phyloP scores from a whole-genome alignment of 441 rosid species.

The Bocquillonia castaneifolia region DNA sequence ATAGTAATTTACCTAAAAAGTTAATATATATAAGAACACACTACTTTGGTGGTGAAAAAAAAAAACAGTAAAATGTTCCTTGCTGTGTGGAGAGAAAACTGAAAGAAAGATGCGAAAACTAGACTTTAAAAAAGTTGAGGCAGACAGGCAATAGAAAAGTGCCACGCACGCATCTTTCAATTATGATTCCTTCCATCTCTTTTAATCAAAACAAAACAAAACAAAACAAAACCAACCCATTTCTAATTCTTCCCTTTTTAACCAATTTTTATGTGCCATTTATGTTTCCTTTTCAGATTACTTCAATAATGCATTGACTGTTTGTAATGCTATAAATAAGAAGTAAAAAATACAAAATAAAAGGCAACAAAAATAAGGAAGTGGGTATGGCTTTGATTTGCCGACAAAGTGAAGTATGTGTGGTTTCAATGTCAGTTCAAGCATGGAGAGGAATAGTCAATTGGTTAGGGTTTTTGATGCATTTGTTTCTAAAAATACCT shows the following conservation, averaged over 20 bases:
- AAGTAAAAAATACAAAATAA: too few relatives aligned
- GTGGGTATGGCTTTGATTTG: conserved; percentile 11
- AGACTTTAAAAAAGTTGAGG: too few relatives aligned
- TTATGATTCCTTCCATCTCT: background rate
- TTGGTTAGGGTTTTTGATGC: conserved; percentile 34
- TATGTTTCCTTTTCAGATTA: too few relatives aligned
- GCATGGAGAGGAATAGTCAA: conserved; percentile 38
- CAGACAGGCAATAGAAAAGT: too few relatives aligned
- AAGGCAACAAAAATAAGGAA: background rate
- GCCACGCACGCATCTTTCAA: background rate
- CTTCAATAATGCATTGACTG: background rate
- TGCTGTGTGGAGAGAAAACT: too few relatives aligned
- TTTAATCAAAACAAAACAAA: background rate
- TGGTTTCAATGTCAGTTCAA: conserved; percentile 31
- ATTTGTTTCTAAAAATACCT: conserved; percentile 33
- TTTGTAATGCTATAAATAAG: too few relatives aligned
- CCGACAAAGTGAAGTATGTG: conserved; percentile 21
- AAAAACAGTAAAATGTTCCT: too few relatives aligned
- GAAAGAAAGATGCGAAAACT: background rate
- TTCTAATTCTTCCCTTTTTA: background rate
- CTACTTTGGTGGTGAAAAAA: too few relatives aligned
- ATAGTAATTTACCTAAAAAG: too few relatives aligned
- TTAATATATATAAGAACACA: too few relatives aligned
- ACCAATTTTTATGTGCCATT: background rate
- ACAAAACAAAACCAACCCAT: background rate